These are phyloP conservation scores for Aspergillus affinis DNA, from an alignment of 495 filamentous ascomycete genomes.

Conservation along the genomic window DNA sequence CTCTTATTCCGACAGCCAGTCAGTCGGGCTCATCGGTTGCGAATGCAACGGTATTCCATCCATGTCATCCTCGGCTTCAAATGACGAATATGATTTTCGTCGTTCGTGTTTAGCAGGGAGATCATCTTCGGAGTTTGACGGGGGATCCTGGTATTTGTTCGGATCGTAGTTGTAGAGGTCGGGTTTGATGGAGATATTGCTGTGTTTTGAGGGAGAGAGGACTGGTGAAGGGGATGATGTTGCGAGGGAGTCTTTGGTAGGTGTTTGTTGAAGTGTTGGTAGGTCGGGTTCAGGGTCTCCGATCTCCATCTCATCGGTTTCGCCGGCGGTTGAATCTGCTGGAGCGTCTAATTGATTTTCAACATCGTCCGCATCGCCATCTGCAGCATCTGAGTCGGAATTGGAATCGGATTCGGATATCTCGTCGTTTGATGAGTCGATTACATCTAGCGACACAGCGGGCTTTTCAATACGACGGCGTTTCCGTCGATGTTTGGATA, in stretches of 20 bases:
- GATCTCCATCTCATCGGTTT: conserved; percentile 18
- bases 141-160: not conserved
- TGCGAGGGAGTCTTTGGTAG: not conserved
- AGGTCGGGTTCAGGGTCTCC: not conserved
- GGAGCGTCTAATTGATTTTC: not conserved
- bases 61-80: conserved; percentile 4
- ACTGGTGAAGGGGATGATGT: not conserved
- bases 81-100: not conserved
- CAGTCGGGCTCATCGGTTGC: conserved; percentile 9
- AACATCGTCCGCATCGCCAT: not conserved
- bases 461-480: conserved; percentile 21
- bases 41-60: conserved; percentile 7
- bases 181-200: not conserved
- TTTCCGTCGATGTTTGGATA: conserved; percentile 37
- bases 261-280: not conserved
- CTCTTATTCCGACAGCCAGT: conserved; percentile 3
- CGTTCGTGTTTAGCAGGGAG: not conserved
- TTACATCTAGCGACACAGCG: not conserved
- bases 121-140: conserved; percentile 5
- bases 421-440: not conserved
- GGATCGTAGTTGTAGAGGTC: not conserved
- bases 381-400: not conserved
- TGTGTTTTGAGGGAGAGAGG: no score
- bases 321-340: conserved; percentile 5
- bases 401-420: not conserved